Base-by-base conservation (phyloP, 1,284 basidiomycete genomes). In the Heliocybe sulcata region DNA sequence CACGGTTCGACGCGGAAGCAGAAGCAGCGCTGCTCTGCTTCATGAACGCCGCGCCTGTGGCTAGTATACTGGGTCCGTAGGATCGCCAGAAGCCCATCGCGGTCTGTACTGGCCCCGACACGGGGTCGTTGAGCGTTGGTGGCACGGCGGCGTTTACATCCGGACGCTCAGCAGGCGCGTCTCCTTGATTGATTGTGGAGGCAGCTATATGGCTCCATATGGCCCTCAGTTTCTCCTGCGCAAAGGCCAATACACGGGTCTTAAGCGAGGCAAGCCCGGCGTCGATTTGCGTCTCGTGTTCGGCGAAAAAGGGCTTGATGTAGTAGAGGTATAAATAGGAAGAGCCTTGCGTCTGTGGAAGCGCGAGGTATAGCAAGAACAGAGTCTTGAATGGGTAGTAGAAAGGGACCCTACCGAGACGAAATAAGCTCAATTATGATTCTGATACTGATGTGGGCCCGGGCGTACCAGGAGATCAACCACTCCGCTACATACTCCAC, bases 331-430 rank as follows among this genome's bases (percentile, higher is more conserved):
- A 95, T 64, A 95, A 72, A 66, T 85, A 90, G 1, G 89, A 86
- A 0, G 92, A 82, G 23, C 92, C 92, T 60, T 81, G 80, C 10
- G 91, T 94, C 66, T 94, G 92, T 0, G 94, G 94, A n/a, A 95
- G 81, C 12, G 85, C 87, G 55, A 96, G 83, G 73, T 92, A 96
- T 56, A 95, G 82, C 31, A 96, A 81, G 65, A 93, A 87, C 55
- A 93, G 66, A 2, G 86, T 89, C 77, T 94, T 95, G 65, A 92
- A 58, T 52, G 84, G 76, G 70, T 87, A 88, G 74, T 96, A 96
- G 68, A 95, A 82, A 12, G 93, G 93, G 58, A 96, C 79, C 90
- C 92, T 92, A 57, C 23, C 54, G 27, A 51, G 45, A 51, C 57
- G 54, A 54, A n/a, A 54, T 31, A 20, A 25, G 20, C 38, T 16